Percentiles rank a stretch among this genome's conserved stretches.
These are phyloP conservation scores for Paxillus rubicundulus DNA, from an alignment of 768 basidiomycete genomes.

Conservation along the genomic window DNA sequence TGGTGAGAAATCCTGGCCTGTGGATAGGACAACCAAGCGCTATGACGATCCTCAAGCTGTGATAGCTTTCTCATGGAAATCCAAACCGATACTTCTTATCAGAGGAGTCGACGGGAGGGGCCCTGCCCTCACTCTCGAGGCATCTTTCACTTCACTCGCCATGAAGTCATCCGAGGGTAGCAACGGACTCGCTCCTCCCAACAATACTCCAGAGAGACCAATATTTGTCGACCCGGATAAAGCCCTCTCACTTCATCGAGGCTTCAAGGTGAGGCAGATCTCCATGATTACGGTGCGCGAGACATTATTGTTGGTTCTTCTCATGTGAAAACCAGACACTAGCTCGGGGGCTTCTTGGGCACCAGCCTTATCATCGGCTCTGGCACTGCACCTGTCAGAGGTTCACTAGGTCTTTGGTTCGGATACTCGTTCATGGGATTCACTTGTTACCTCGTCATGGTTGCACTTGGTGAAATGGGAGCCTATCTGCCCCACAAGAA, in stretches of 20 bases:
- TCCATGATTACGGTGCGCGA: constrained; percentile 52
- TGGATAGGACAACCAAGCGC: background rate
- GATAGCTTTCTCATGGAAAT: background rate
- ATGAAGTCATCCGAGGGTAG: background rate
- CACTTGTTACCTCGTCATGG: constrained; percentile 60
- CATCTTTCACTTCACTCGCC: background rate
- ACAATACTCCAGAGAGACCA: background rate
- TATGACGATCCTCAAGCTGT: background rate
- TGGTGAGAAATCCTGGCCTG: background rate
- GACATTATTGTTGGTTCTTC: background rate
- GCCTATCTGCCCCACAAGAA: constrained; percentile 56
- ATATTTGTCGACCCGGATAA: constrained; percentile 35
- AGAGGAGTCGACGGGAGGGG: background rate
- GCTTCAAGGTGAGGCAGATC: constrained; percentile 50
- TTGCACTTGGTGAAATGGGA: constrained; percentile 41
- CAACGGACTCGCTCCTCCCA: background rate
- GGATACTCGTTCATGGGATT: constrained; percentile 50
- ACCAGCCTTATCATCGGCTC: constrained; percentile 59
- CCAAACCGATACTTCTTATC: background rate
- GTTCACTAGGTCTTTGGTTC: constrained; percentile 46
- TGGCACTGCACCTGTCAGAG: constrained; percentile 54
- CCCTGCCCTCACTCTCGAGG: background rate
- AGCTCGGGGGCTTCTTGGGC: constrained; percentile 51
- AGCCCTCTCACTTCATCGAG: constrained; percentile 43
- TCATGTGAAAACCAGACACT: background rate